Evolutionary conservation across 2,329 filamentous ascomycete species (phyloP).

Genomic region (Botrytis paeoniae): DNA sequence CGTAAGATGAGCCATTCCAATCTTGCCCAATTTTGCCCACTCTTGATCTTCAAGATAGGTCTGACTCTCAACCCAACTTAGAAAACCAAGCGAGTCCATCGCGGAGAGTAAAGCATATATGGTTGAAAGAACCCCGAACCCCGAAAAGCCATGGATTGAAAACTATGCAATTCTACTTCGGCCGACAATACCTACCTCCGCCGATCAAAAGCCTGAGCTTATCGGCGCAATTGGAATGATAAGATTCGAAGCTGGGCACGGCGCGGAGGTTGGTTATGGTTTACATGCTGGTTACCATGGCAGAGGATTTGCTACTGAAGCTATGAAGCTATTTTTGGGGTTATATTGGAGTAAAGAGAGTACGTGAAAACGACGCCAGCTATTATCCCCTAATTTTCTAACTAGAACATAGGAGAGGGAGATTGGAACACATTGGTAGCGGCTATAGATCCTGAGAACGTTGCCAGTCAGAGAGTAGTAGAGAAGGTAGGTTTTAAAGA

Average conservation of each 20-base stretch:
- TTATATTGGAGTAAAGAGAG: slow-evolving; percentile 16
- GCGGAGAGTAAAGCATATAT: slow-evolving; percentile 20
- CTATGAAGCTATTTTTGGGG: slow-evolving; percentile 23
- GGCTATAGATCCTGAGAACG: slow-evolving; percentile 27
- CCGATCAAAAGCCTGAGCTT: slow-evolving; percentile 18
- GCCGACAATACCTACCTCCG: background rate
- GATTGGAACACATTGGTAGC: slow-evolving; percentile 20
- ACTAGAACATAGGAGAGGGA: slow-evolving; percentile 6
- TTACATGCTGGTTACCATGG: slow-evolving; percentile 23
- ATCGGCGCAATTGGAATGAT: slow-evolving; percentile 25
- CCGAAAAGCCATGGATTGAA: slow-evolving; percentile 25
- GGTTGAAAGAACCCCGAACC: slow-evolving; percentile 9
- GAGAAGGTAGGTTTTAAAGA: slow-evolving; percentile 28
- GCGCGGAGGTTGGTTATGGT: slow-evolving; percentile 27
- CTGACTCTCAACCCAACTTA: background rate
- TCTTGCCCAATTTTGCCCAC: no score
- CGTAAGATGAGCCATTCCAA: slow-evolving; percentile 17
- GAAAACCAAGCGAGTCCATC: slow-evolving; percentile 7
- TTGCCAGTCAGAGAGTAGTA: slow-evolving; percentile 27
- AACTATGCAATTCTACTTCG: slow-evolving; percentile 30
- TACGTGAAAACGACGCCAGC: background rate
- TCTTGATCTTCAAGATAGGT: background rate
- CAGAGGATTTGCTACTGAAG: slow-evolving; percentile 28
- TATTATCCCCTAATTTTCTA: background rate
- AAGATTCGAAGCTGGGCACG: slow-evolving; percentile 21